Evolutionary conservation across 371 early-diverging fungal genomes (phyloP).

Genomic region (Syncephalastrum contaminatum): DNA sequence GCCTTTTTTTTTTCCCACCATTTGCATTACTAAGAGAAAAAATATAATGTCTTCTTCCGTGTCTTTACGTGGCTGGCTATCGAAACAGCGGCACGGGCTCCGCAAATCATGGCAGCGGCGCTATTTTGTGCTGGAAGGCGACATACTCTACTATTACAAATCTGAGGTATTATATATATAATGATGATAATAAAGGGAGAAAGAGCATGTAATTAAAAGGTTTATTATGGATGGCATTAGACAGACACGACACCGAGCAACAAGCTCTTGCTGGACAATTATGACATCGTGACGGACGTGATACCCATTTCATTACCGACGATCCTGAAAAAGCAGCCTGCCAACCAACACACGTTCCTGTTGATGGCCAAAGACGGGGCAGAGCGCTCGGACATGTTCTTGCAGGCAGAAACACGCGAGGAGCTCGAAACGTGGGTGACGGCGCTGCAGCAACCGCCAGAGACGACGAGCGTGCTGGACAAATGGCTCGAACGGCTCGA

Average conservation of each 20-base stretch:
- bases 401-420: slow-evolving; percentile 31
- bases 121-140: slow-evolving; percentile 24
- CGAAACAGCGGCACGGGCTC: slow-evolving; percentile 44
- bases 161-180: slow-evolving; percentile 17
- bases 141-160: slow-evolving; percentile 21
- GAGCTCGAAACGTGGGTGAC: slow-evolving; percentile 29
- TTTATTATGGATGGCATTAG: slow-evolving; percentile 15
- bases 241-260: slow-evolving; percentile 26
- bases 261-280: slow-evolving; percentile 31
- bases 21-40: background rate
- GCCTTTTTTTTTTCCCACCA: slow-evolving; percentile 2
- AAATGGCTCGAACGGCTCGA: slow-evolving; percentile 44
- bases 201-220: background rate
- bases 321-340: slow-evolving; percentile 15
- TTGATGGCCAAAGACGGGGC: slow-evolving; percentile 34
- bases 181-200: slow-evolving; percentile 17
- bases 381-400: slow-evolving; percentile 31
- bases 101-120: slow-evolving; percentile 23
- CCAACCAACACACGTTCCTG: slow-evolving; percentile 24
- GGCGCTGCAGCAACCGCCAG: slow-evolving; percentile 18
- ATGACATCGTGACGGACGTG: slow-evolving; percentile 23
- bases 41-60: slow-evolving; percentile 2
- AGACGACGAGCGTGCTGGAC: slow-evolving; percentile 36
- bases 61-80: slow-evolving; percentile 28
- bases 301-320: slow-evolving; percentile 8